Evolutionary conservation across 2,329 filamentous ascomycete species (phyloP).

Genomic region (Cladosporium phlei): DNA sequence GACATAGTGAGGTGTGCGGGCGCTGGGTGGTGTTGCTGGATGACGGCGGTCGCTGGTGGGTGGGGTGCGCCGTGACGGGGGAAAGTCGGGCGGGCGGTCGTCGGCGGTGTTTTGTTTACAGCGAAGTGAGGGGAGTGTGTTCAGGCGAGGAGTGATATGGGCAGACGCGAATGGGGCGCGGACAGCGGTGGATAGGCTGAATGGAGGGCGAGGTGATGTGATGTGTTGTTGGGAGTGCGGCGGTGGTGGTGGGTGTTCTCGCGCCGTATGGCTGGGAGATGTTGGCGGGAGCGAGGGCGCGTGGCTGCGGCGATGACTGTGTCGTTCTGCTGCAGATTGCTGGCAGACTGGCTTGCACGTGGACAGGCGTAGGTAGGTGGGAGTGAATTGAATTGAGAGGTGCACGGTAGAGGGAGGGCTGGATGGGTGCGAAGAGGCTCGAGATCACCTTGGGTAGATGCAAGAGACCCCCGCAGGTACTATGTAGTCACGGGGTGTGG

Average conservation of each 20-base stretch:
- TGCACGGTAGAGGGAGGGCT: constrained; percentile 63
- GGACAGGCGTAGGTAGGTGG: too few relatives aligned
- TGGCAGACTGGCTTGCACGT: constrained; percentile 2
- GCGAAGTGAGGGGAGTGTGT: constrained; percentile 22
- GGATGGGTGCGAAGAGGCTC: too few relatives aligned
- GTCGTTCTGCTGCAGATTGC: too few relatives aligned
- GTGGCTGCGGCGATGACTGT: constrained; percentile 1
- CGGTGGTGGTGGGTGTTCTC: constrained; percentile 1
- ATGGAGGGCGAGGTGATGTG: not conserved
- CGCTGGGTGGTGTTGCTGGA: not conserved
- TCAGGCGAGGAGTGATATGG: not conserved
- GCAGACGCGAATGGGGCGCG: too few relatives aligned
- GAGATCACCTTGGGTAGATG: too few relatives aligned
- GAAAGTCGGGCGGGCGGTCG: constrained; percentile 6
- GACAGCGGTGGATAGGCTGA: too few relatives aligned
- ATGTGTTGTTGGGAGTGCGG: not conserved
- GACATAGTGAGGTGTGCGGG: constrained; percentile 56
- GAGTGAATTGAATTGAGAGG: not conserved
- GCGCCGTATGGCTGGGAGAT: constrained; percentile 11
- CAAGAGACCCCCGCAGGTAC: too few relatives aligned
- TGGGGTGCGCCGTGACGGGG: constrained; percentile 4
- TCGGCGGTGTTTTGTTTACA: constrained; percentile 3
- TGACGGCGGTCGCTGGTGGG: constrained; percentile 1
- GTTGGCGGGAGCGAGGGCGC: constrained; percentile 10
- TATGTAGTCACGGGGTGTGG: too few relatives aligned